Conservation (phyloP, 2,329 filamentous ascomycete genomes). For the Beauveria asiatica region DNA sequence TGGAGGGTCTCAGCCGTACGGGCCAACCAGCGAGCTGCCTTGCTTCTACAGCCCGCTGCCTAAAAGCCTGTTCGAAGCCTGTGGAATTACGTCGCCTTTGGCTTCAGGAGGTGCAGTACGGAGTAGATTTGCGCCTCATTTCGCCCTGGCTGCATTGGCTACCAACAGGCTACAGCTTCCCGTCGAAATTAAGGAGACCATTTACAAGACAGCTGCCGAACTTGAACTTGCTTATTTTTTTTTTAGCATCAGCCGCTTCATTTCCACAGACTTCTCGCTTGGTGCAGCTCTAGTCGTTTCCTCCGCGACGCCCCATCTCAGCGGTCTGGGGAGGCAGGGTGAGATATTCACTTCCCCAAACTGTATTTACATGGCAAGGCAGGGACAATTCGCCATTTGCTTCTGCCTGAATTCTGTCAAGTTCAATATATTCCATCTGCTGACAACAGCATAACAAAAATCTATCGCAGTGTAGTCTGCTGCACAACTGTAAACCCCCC, state of each 20-base stretch:
- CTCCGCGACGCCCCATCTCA: constrained; percentile 4
- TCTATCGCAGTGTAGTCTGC: too few species aligned
- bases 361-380: too few species aligned
- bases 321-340: background rate
- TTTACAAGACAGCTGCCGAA: background rate
- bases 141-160: background rate
- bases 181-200: constrained; percentile 1
- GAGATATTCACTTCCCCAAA: too few species aligned
- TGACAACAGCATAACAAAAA: too few species aligned
- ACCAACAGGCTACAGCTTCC: background rate
- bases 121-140: background rate
- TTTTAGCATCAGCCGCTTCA: background rate
- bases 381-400: too few species aligned
- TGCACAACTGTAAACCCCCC: background rate
- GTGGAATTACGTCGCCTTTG: constrained; percentile 1
- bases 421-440: too few species aligned
- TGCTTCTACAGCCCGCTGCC: background rate
- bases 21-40: background rate
- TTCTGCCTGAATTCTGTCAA: too few species aligned
- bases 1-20: background rate
- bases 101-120: too few species aligned
- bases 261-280: background rate
- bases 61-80: background rate
- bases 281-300: background rate
- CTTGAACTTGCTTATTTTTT: background rate